Base-by-base conservation (phyloP, 768 basidiomycete species). In the Trametopsis cervina region DNA sequence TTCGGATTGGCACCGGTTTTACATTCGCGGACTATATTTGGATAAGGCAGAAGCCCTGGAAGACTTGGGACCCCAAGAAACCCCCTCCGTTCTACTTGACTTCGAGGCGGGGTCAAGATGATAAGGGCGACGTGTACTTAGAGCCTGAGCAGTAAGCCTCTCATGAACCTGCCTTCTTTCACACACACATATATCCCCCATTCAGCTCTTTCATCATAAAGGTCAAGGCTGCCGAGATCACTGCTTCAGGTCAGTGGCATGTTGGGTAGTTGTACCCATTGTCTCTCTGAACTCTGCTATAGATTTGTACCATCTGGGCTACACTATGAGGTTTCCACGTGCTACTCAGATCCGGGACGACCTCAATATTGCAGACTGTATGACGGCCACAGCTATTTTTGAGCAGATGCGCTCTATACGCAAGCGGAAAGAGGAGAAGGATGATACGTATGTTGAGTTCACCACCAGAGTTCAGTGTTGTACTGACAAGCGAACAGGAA, bases 311-410 rank as follows among this genome's bases (percentile, higher is more conserved):
- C 85, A 86, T 44, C 63, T 92, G 54, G 86, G 84, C 3, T 80
- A 84, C 53, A 98, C 95, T 0, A 85, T 99, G 81, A 83, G 96
- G 18, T 99, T 99, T 60, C 95, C 96, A 39, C 78, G 94, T 48
- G 91, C 89, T 13, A 57, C 90, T 40, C 60, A 66, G 2, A 90
- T 94, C 51, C 78, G 90, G 20, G 87, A 89, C 42, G 92, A 96
- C 57, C 71, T 89, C 17, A 75, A 63, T 26, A 68, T 80, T 36
- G 76, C 75, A 1, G 89, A 91, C 57, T 89, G 87, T 61, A 75
- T 85, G 76, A 71, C 78, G 9, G 81, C 81, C 1, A 20, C 49
- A 87, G 85, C 71, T 25, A 61, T 86, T 7, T 54, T 86, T 44
- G 83, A 85, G 51, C 75, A 67, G 40, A 56, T 85, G 46, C 77